Evolutionary conservation across 805 yeast genomes (phyloP).

Genomic region (Phaffomyces opuntiae): DNA sequence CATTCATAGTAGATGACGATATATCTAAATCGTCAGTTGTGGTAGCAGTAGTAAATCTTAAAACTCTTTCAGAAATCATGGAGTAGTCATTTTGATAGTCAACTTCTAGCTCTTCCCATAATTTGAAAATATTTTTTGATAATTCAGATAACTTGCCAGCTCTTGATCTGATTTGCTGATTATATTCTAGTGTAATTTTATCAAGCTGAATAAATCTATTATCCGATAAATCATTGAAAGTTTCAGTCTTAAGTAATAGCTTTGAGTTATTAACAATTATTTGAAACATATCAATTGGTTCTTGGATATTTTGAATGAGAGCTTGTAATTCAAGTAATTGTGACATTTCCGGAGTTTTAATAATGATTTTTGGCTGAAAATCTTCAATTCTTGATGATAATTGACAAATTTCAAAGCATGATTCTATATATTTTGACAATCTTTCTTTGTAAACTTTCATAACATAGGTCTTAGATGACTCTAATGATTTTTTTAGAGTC

Average conservation of each 20-base stretch:
- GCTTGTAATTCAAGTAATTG: constrained; percentile 5
- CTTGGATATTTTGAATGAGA: constrained; percentile 2
- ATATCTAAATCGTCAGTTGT: constrained; percentile 6
- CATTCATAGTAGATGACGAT: constrained; percentile 8
- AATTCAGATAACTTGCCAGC: constrained; percentile 4
- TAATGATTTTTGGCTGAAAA: not conserved
- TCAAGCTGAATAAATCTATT: constrained; percentile 5
- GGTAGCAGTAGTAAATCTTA: not conserved
- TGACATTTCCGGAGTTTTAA: constrained; percentile 15
- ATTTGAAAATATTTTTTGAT: constrained; percentile 9
- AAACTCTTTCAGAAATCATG: constrained; percentile 15
- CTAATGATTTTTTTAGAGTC: constrained; percentile 26
- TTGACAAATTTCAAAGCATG: constrained; percentile 3
- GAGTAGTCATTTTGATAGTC: constrained; percentile 14
- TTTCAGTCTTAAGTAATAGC: constrained; percentile 15
- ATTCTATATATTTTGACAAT: constrained; percentile 18
- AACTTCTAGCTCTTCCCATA: constrained; percentile 21
- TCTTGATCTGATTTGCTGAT: constrained; percentile 17
- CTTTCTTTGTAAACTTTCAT: constrained; percentile 26
- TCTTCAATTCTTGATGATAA: constrained; percentile 8
- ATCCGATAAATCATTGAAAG: constrained; percentile 20
- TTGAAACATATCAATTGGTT: constrained; percentile 15
- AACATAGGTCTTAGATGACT: constrained; percentile 26
- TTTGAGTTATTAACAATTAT: constrained; percentile 13
- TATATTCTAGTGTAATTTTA: constrained; percentile 7